phyloP scores from a whole-genome alignment of 2,329 filamentous ascomycete genomes.

The Chrysoporthe deuterocubensis region DNA sequence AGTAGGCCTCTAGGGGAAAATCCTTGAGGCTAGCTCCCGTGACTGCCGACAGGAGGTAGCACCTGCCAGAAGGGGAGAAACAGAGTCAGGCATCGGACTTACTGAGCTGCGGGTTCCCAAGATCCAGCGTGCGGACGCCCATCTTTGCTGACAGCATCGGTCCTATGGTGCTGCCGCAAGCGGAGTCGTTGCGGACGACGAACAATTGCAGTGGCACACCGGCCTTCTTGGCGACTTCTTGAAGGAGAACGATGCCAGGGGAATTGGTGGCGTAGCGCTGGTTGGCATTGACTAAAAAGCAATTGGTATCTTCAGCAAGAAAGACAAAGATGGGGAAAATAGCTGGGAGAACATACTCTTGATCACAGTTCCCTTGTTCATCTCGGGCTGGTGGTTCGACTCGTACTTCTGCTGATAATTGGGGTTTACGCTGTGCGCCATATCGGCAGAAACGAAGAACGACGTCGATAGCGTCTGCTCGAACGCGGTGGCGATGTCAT shows the following conservation, averaged over 20 bases:
- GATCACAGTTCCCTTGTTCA: slow-evolving; percentile 96
- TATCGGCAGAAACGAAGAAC: slow-evolving; percentile 94
- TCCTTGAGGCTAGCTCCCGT: not conserved
- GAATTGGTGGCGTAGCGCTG: slow-evolving; percentile 96
- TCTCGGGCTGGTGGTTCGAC: slow-evolving; percentile 84
- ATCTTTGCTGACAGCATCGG: slow-evolving; percentile 91
- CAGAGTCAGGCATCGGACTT: not conserved
- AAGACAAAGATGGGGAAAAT: not conserved
- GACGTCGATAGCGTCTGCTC: slow-evolving; percentile 91
- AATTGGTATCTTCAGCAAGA: not conserved
- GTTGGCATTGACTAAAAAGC: slow-evolving; percentile 82
- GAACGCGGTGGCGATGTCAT: slow-evolving; percentile 76
- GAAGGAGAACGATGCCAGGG: slow-evolving; percentile 88
- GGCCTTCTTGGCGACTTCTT: slow-evolving; percentile 77
- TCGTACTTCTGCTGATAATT: slow-evolving; percentile 96
- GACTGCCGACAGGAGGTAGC: not conserved
- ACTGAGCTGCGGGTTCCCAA: slow-evolving; percentile 88
- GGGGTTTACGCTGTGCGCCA: slow-evolving; percentile 93
- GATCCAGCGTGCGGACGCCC: slow-evolving; percentile 85
- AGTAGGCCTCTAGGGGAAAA: not conserved
- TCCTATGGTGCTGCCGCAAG: slow-evolving; percentile 94
- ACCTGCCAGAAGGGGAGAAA: not conserved
- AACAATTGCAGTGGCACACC: slow-evolving; percentile 92
- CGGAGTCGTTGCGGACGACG: slow-evolving; percentile 92
- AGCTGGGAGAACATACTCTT: slow-evolving; percentile 52